These are phyloP conservation scores for Suillus subluteus DNA, from an alignment of 768 basidiomycete genomes.

Conservation along the genomic window DNA sequence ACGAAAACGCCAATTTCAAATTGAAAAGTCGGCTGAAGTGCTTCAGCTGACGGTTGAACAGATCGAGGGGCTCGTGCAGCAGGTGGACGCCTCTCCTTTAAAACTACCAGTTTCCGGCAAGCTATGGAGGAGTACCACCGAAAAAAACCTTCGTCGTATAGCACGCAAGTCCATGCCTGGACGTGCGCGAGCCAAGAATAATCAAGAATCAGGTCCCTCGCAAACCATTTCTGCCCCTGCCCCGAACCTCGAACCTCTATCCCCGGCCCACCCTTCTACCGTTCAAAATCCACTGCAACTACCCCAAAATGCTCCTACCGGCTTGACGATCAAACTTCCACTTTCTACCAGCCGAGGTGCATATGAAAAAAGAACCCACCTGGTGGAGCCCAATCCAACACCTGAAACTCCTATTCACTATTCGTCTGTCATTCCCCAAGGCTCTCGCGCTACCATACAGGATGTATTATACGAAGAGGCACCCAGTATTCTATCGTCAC, in stretches of 20 bases:
- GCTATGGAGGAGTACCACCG: constrained; percentile 2
- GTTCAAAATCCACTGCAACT: background rate
- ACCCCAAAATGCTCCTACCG: background rate
- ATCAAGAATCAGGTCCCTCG: background rate
- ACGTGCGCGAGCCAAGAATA: background rate
- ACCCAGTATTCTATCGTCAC: background rate
- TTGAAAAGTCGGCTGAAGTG: constrained; percentile 8
- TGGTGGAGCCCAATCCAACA: background rate
- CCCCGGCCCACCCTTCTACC: background rate
- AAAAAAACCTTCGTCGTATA: constrained; percentile 3
- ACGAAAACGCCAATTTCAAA: constrained; percentile 10
- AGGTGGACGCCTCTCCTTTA: background rate
- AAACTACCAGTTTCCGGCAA: background rate
- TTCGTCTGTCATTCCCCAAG: background rate
- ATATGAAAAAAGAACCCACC: background rate
- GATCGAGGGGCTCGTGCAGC: constrained; percentile 5
- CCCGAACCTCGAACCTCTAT: background rate
- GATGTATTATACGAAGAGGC: background rate
- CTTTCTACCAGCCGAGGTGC: background rate
- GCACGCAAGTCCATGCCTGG: background rate
- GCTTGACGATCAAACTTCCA: constrained; percentile 3
- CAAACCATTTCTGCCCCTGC: background rate
- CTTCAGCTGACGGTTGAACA: constrained; percentile 8
- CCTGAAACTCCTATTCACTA: background rate
- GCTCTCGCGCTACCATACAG: background rate